Evolutionary conservation across 306 rosid genomes (phyloP).

Genomic region (Trichosanthes truncata): DNA sequence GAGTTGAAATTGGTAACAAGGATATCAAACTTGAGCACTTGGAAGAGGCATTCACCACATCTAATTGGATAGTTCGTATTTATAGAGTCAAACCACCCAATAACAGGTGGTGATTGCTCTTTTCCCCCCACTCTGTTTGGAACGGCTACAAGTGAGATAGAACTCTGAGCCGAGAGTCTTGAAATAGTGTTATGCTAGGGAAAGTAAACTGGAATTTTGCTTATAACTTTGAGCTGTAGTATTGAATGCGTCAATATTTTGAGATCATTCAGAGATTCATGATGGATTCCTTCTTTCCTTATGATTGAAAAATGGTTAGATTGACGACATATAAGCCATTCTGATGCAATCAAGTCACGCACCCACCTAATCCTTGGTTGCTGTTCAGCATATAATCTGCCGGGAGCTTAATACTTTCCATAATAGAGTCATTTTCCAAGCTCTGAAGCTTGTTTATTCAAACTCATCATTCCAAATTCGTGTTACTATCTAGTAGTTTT

Average conservation of each 20-base stretch:
- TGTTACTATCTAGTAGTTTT: neutral
- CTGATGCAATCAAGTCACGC: neutral
- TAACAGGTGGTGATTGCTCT: slow-evolving; percentile 64
- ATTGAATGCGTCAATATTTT: neutral
- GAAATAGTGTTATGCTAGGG: slow-evolving; percentile 1
- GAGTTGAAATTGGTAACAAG: slow-evolving; percentile 97
- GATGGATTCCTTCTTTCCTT: neutral
- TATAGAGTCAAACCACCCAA: slow-evolving; percentile 98
- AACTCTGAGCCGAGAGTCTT: neutral
- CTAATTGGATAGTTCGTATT: slow-evolving; percentile 98
- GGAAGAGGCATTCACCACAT: slow-evolving; percentile 98
- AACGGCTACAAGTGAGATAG: neutral
- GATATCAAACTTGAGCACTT: slow-evolving; percentile 86
- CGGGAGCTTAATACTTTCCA: neutral
- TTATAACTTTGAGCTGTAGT: slow-evolving; percentile 12
- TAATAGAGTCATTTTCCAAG: neutral
- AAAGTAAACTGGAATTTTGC: slow-evolving; percentile 11
- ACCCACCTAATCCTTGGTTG: neutral
- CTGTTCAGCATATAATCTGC: neutral
- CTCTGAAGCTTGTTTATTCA: neutral
- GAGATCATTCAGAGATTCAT: neutral
- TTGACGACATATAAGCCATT: neutral
- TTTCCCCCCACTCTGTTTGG: neutral
- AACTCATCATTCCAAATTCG: neutral
- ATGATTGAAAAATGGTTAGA: neutral